Base-by-base conservation (phyloP, 169 alveolate genomes). In the Plasmodium falciparum region DNA sequence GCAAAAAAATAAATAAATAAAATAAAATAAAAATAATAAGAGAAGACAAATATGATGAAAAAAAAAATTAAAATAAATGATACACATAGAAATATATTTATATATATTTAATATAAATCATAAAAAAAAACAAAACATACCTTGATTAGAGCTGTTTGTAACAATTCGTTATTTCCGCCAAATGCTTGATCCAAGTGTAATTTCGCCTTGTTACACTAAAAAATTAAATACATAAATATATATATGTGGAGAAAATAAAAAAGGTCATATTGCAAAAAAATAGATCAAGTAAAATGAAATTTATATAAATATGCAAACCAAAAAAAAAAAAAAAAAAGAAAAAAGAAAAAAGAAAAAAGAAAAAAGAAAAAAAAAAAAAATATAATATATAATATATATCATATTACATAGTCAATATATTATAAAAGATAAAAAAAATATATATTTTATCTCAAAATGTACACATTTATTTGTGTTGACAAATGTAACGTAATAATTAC, bases 101-200 rank as follows among this genome's bases (percentile, higher is more conserved):
- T 47, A 67, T 67, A 17, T 26, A 6, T 22, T 13, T 17, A 9
- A 26, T 13, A 9, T 52, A 4, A 54, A 29, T 39, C 47, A 61
- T 29, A 72, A 13, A 22, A 66, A 56, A 20, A 15, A 70, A 20
- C 59, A 24, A 58, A 63, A 2, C 62, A 26, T 88, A 92, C 95
- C 59, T 88, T 70, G 39, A 93, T 88, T 43, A 93, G 78, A 49
- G 96, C 96, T 8, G 95, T 92, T 80, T 89, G 95, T 29, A 93
- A 91, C 71, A 90, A 49, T 39, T 90, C 96, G 29, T 93, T 73
- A 80, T 93, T 93, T 29, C 97, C 97, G 4, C 97, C 97, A 69
- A 95, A 95, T 0, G 97, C 97, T 26, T 85, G 93, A 75, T 95
- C 97, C 33, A 95, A 63, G 58, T 93, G 95, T 52, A 95, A 93